Base-by-base conservation (phyloP, 306 rosid species). In the Arachis hypogaea region DNA sequence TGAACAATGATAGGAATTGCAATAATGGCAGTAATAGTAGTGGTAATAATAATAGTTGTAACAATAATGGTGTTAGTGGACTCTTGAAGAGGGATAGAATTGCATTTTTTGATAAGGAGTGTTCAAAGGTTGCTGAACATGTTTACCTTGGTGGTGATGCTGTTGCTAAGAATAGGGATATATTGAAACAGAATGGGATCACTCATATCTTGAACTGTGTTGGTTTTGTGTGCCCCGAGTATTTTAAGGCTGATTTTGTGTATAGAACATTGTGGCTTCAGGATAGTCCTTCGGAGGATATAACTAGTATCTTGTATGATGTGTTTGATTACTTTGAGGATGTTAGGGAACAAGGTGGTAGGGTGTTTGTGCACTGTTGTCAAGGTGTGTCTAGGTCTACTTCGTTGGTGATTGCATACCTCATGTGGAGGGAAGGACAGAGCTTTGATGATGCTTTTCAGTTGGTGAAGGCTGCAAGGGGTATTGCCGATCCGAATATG, bases 351-450 rank as follows among this genome's bases (percentile, higher is more conserved):
- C 86, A 80, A 55, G 72, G 81, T 75, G 99, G 99, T 71, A 88
- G 96, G 85, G 98, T 95, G 40, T 95, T 92, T 75, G 99, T 95
- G 75, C 99, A 95, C 72, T 95, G 99, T 80, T 95, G 99, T 81
- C 99, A 92, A 81, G 99, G 99, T 68, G 99, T 95, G 51, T 95
- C 98, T 28, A 87, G 99, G 84, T 95, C 99, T 3, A 95, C 99
- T 3, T 95, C 99, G 16, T 76, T 95, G 79, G 99, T 95, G 72
- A 95, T 95, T 83, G 99, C 99, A 2, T 95, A 95, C 69, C 90
- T 86, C 46, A 95, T 95, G 99, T 95, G 99, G 99, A 92, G 99
- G 85, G 98, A 95, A 87, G 99, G 98, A 7, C 99, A 90, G 88
- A 95, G 99, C 81, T 95, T 95, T 47, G 99, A 95, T 74, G 99